Percentiles rank a stretch among this genome's conserved stretches.
Conservation (phyloP, 2,329 filamentous ascomycete species). For the Fusarium burgessii region DNA sequence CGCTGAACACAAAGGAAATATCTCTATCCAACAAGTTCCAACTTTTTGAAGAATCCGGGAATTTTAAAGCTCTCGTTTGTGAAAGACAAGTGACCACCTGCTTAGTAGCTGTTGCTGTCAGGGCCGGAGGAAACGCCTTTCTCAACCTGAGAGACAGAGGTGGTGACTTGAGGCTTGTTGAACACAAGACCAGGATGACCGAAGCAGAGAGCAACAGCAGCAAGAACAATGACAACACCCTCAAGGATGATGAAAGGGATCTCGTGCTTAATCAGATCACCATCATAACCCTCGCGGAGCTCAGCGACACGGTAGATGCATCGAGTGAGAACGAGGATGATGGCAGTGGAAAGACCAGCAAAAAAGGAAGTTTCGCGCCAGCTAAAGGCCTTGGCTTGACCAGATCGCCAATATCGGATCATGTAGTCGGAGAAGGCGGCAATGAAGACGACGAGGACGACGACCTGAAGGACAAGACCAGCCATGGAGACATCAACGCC, state of each 20-base stretch:
- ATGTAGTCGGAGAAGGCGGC: constrained; percentile 63
- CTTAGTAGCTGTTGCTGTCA: constrained; percentile 32
- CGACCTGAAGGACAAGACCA: constrained; percentile 70
- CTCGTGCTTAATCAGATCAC: constrained; percentile 65
- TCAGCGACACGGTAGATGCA: constrained; percentile 75
- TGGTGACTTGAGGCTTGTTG: constrained; percentile 32
- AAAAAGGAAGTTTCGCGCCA: constrained; percentile 61
- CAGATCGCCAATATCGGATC: constrained; percentile 54
- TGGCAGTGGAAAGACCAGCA: constrained; percentile 63
- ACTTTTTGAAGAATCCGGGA: neutral
- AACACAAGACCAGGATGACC: constrained; percentile 59
- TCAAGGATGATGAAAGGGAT: constrained; percentile 66
- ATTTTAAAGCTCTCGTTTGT: too few relatives aligned
- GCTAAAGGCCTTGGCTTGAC: constrained; percentile 38
- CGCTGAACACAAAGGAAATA: constrained; percentile 32
- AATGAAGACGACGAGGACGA: constrained; percentile 66
- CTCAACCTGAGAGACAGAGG: constrained; percentile 43
- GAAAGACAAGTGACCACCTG: neutral
- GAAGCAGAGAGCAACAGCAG: constrained; percentile 53
- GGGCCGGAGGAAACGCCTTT: constrained; percentile 24
- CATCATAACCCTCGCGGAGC: constrained; percentile 71
- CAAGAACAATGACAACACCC: constrained; percentile 56
- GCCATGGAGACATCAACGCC: constrained; percentile 58
- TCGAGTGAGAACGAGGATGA: constrained; percentile 70
- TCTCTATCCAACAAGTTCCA: neutral